Conservation (phyloP, 495 filamentous ascomycete genomes). For the Diplogelasinospora grovesii region DNA sequence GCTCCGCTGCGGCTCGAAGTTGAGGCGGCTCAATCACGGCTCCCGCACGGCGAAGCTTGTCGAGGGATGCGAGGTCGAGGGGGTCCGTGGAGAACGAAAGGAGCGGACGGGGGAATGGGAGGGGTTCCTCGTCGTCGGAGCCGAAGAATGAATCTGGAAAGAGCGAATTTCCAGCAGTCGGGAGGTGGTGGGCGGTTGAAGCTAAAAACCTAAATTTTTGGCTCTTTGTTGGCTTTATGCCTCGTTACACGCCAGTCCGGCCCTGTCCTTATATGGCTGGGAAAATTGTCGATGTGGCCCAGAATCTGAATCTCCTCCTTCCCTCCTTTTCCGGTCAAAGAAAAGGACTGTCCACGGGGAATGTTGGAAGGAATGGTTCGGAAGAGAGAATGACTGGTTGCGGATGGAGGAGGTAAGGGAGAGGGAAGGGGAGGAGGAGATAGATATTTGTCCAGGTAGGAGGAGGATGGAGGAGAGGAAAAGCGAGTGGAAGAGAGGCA, state of each 20-base stretch:
- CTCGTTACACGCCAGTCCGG: conserved; percentile 16
- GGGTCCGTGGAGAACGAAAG: conserved; percentile 23
- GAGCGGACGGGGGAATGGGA: conserved; percentile 20
- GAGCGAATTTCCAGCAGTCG: conserved; percentile 12
- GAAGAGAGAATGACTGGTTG: conserved; percentile 48
- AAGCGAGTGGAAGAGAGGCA: conserved; percentile 45
- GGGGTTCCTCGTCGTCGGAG: conserved; percentile 32
- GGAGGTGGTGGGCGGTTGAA: conserved; percentile 13
- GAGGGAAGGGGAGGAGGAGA: conserved; percentile 44
- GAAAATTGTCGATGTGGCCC: conserved; percentile 24
- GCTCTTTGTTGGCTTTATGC: conserved; percentile 8
- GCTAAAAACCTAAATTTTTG: conserved; percentile 9
- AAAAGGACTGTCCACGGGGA: conserved; percentile 26
- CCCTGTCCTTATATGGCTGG: conserved; percentile 25
- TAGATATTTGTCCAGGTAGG: conserved; percentile 51
- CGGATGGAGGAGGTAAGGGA: conserved; percentile 46
- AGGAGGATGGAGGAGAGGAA: conserved; percentile 50
- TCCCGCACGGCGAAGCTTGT: too few species aligned
- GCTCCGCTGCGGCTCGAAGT: conserved; percentile 10
- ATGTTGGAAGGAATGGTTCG: conserved; percentile 40
- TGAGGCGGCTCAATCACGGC: conserved; percentile 8
- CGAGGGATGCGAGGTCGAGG: conserved; percentile 13
- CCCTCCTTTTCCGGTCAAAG: conserved; percentile 31
- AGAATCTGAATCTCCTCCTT: conserved; percentile 34
- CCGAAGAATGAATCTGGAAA: conserved; percentile 27